Conservation (phyloP, 2,329 filamentous ascomycete genomes). For the Nemania sp. region DNA sequence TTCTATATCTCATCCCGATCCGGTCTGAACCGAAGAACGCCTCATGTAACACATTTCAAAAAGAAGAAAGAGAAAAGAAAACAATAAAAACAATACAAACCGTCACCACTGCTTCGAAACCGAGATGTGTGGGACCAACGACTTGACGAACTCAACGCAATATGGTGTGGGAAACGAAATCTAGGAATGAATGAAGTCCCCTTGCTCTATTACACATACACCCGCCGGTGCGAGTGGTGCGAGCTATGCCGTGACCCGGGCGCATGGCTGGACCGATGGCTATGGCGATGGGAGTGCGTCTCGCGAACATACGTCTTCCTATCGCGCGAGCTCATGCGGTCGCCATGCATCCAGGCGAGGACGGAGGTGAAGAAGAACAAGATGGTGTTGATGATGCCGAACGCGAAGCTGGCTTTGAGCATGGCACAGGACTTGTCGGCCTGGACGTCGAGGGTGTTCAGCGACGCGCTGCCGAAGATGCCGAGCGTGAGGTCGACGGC, state of each 20-base stretch:
- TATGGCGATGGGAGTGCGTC: constrained; percentile 61
- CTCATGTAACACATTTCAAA: constrained; percentile 30
- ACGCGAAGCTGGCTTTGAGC: constrained; percentile 90
- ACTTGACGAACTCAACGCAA: not conserved
- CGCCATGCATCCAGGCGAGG: constrained; percentile 72
- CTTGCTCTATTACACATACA: constrained; percentile 58
- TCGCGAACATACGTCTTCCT: constrained; percentile 57
- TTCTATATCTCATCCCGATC: constrained; percentile 20
- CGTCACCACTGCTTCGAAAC: not conserved
- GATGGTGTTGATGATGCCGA: constrained; percentile 88
- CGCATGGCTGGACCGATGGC: constrained; percentile 57
- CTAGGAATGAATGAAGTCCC: not conserved
- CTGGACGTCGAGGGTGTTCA: constrained; percentile 64
- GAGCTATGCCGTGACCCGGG: constrained; percentile 57
- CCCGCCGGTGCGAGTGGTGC: constrained; percentile 62
- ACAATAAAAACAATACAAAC: not conserved
- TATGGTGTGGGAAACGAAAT: no score
- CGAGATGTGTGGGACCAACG: not conserved
- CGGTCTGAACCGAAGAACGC: constrained; percentile 25
- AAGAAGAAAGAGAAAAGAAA: not conserved
- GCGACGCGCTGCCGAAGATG: constrained; percentile 65
- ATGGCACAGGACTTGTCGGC: constrained; percentile 86
- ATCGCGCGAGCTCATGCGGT: constrained; percentile 54
- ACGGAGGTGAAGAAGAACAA: constrained; percentile 84
- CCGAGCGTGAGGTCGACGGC: constrained; percentile 71